Conservation (phyloP, 2,329 filamentous ascomycete genomes). For the Fusarium succisae region DNA sequence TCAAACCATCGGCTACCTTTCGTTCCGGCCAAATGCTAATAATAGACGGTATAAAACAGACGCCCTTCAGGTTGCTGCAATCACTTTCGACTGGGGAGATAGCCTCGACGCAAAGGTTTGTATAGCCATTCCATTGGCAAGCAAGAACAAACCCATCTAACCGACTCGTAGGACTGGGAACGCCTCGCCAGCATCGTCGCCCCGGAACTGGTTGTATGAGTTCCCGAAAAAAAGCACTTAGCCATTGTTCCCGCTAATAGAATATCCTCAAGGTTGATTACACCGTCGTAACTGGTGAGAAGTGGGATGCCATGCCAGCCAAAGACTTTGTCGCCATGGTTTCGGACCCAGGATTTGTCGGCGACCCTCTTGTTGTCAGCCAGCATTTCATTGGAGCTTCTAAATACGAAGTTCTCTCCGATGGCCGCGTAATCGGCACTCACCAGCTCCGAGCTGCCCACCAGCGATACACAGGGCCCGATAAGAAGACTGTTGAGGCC, state of each 20-base stretch:
- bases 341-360: not conserved
- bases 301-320: not conserved
- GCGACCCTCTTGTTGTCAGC: not conserved
- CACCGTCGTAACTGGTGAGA: not conserved
- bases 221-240: too few relatives aligned
- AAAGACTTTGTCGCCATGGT: constrained; percentile 10
- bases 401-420: not conserved
- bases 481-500: not conserved
- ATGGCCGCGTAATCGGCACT: not conserved
- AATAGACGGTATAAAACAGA: not conserved
- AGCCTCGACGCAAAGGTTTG: not conserved
- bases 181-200: not conserved
- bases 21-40: too few relatives aligned
- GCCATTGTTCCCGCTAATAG: not conserved
- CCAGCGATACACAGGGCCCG: not conserved
- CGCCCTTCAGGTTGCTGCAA: not conserved
- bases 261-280: not conserved
- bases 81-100: constrained; percentile 6
- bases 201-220: not conserved
- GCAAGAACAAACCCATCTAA: not conserved
- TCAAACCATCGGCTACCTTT: not conserved
- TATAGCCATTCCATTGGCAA: accelerated
- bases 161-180: not conserved
- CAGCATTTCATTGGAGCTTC: constrained; percentile 8
- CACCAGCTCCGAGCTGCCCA: constrained; percentile 9